These are phyloP conservation scores for Agrostemma githago DNA, from an alignment of 148 eudicot species.

Conservation along the genomic window DNA sequence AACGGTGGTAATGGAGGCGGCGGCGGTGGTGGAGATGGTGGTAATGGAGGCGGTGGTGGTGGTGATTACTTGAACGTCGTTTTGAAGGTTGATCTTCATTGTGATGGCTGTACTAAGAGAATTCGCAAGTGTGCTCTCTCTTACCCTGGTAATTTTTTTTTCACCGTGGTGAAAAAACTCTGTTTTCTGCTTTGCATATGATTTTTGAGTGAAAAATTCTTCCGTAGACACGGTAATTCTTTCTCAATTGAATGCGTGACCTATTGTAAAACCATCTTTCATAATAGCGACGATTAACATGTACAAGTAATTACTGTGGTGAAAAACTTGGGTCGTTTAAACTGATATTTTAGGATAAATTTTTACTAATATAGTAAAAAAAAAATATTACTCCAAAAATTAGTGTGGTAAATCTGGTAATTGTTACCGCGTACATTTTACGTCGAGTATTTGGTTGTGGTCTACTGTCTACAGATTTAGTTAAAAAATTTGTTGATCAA, in stretches of 20 bases:
- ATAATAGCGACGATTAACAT: no score
- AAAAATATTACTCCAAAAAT: no score
- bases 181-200: background rate
- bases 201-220: background rate
- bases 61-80: constrained; percentile 13
- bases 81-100: constrained; percentile 39
- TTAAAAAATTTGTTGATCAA: no score
- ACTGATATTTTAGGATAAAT: no score
- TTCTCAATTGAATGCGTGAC: no score
- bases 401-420: no score
- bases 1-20: background rate
- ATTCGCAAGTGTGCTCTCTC: constrained; percentile 28
- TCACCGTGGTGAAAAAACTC: background rate
- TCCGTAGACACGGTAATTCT: background rate
- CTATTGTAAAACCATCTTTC: no score
- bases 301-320: no score
- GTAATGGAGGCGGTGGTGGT: background rate
- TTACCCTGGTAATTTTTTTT: constrained; percentile 41
- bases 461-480: no score
- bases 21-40: background rate
- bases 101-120: constrained; percentile 43
- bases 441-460: background rate
- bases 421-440: no score
- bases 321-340: no score
- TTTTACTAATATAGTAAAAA: no score